Percentiles rank a stretch among this genome's conserved stretches.
Conservation (phyloP, 371 early-diverging fungal genomes). For the Apophysomyces sp. region DNA sequence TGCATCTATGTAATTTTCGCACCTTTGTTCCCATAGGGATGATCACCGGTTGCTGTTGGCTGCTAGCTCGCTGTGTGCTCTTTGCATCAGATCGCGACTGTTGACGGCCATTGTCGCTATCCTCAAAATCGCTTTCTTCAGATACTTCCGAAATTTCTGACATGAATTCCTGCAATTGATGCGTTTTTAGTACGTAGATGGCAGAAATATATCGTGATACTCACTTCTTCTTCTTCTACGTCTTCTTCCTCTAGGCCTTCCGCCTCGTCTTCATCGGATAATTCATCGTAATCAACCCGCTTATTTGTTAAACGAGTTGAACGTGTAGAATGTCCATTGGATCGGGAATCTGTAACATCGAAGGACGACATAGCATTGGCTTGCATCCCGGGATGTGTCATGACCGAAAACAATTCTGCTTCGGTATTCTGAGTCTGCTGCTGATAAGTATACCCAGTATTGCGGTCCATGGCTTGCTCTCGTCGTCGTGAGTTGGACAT, state of each 20-base stretch:
- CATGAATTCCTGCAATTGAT: constrained; percentile 18
- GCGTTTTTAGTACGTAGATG: not conserved
- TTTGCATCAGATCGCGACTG: constrained; percentile 3
- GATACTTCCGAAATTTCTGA: constrained; percentile 15
- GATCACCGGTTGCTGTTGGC: constrained; percentile 55
- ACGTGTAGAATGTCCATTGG: not conserved
- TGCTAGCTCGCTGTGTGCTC: constrained; percentile 7
- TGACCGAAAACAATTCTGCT: not conserved
- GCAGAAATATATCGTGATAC: not conserved
- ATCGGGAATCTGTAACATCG: not conserved
- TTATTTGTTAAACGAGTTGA: constrained; percentile 18
- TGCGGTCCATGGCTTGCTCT: not conserved
- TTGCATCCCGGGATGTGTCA: not conserved
- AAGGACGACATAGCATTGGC: not conserved
- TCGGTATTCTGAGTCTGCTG: not conserved
- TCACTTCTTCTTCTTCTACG: constrained; percentile 24
- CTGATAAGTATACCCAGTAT: constrained; percentile 3
- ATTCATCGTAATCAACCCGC: constrained; percentile 39
- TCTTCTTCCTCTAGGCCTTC: not conserved
- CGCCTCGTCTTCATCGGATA: constrained; percentile 35
- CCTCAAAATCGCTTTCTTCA: constrained; percentile 27
- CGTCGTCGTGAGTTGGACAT: constrained; percentile 1
- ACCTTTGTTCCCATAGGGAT: constrained; percentile 74
- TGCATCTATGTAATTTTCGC: not conserved
- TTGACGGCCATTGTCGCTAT: constrained; percentile 5